Evolutionary conservation across 208 protist genomes (phyloP), one percentile per base, ranked within the genome.

Genomic region (Vickermania ingenoplastis): DNA sequence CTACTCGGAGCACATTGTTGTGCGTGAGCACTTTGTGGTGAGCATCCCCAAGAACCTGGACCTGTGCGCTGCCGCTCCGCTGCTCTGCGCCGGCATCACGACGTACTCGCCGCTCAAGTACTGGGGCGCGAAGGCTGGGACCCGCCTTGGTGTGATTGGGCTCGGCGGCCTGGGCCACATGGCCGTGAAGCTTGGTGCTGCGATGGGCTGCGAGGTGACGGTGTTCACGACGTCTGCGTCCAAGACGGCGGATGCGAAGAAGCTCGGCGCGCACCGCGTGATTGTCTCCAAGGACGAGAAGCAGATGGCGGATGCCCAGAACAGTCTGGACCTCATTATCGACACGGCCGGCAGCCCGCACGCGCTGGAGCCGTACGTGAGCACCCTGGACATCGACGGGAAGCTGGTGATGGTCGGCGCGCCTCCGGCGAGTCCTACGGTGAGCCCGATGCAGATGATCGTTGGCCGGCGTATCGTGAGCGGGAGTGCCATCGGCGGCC

Each of bases 151-250:
- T 24, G 70, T 92, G 25, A 63, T 81, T 14, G 86, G 86, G 45
- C 60, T 92, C 51, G 86, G 86, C 45, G 86, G 86, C 11, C 73
- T 93, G 3, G 86, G 86, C 25, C 84, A 92, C 77, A 71, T 91
- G 53, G 86, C 73, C 5, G 64, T 93, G 52, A 78, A 93, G 61
- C 63, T 84, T 36, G 72, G 53, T 25, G 65, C 61, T 45, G 81
- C 74, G 21, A 70, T 92, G 60, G 84, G 84, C 31, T 64, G 61
- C 24, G 62, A 87, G 28, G 80, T 89, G 23, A 81, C 77, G 27
- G 84, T 82, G 24, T 68, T 92, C 60, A 73, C 72, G 26, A 74
- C 67, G 11, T 67, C 69, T 41, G 27, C 23, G 14, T 53, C 24
- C 22, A 92, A 92, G 56, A 31, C 36, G 21, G 41, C 67, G 11